These are phyloP conservation scores for Calonectria hawksworthii DNA, from an alignment of 2,329 filamentous ascomycete genomes.

Conservation along the genomic window DNA sequence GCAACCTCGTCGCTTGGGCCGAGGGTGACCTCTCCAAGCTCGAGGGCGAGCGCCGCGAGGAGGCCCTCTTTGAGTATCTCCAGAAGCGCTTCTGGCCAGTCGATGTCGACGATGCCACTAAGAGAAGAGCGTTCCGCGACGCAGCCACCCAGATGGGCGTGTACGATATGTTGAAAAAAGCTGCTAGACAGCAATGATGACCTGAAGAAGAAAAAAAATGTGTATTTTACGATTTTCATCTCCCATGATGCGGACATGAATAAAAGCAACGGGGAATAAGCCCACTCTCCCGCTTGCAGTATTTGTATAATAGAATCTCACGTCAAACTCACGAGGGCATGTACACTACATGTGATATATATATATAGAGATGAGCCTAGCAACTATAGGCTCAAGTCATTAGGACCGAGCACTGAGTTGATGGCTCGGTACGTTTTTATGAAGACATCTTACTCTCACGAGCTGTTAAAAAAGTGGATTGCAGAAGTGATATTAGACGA, in stretches of 20 bases:
- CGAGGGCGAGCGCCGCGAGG: slow-evolving; percentile 51
- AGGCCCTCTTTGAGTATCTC: slow-evolving; percentile 60
- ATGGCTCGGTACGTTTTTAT: not conserved
- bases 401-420: not conserved
- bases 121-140: slow-evolving; percentile 46
- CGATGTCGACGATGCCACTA: slow-evolving; percentile 39
- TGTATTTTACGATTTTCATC: slow-evolving; percentile 12
- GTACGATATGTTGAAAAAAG: slow-evolving; percentile 49
- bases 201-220: not conserved
- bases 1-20: slow-evolving; percentile 49
- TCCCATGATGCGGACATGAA: slow-evolving; percentile 1
- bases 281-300: not conserved
- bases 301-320: slow-evolving; percentile 17
- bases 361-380: not conserved
- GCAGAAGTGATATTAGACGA: slow-evolving; percentile 13
- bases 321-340: not conserved
- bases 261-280: not conserved
- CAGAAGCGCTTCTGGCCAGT: slow-evolving; percentile 55
- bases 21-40: slow-evolving; percentile 52
- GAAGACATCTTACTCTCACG: not conserved
- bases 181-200: slow-evolving; percentile 30
- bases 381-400: not conserved
- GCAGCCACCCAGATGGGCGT: slow-evolving; percentile 61
- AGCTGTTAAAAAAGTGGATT: not conserved
- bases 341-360: slow-evolving; percentile 4